Evolutionary conservation across 2,329 filamentous ascomycete genomes (phyloP).

Genomic region (Calonectria honghensis): DNA sequence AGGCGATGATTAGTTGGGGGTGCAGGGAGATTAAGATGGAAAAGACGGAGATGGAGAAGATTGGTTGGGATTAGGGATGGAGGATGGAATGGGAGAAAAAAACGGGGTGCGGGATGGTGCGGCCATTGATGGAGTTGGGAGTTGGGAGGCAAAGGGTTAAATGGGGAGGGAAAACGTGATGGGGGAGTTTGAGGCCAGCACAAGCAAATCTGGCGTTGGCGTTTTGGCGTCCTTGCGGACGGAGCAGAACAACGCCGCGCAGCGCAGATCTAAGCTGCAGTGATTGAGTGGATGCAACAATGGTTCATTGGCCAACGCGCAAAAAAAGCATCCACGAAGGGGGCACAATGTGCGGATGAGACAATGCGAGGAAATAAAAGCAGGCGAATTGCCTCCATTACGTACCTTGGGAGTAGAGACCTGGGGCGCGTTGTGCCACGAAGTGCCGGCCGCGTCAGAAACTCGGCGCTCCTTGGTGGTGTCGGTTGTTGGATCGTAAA

Average conservation of each 20-base stretch:
- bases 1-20: constrained; percentile 39
- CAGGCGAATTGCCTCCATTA: constrained; percentile 59
- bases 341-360: constrained; percentile 33
- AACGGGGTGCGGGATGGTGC: constrained; percentile 43
- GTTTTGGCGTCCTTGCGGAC: constrained; percentile 40
- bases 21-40: constrained; percentile 36
- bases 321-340: constrained; percentile 25
- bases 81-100: constrained; percentile 36
- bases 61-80: constrained; percentile 33
- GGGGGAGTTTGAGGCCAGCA: constrained; percentile 43
- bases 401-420: constrained; percentile 70
- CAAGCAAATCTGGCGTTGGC: constrained; percentile 44
- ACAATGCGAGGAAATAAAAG: constrained; percentile 45
- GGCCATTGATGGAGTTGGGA: constrained; percentile 51
- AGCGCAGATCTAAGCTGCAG: constrained; percentile 21
- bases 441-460: constrained; percentile 62
- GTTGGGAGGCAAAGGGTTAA: constrained; percentile 37
- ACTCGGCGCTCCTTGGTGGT: constrained; percentile 67
- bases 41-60: constrained; percentile 24
- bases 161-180: constrained; percentile 38
- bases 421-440: constrained; percentile 67
- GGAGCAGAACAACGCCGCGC: constrained; percentile 12
- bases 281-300: constrained; percentile 25
- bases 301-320: constrained; percentile 35
- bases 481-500: constrained; percentile 74